Percentiles rank a stretch among this genome's conserved stretches.
These are phyloP conservation scores for Nemania abortiva DNA, from an alignment of 2,329 filamentous ascomycete species.

Conservation along the genomic window DNA sequence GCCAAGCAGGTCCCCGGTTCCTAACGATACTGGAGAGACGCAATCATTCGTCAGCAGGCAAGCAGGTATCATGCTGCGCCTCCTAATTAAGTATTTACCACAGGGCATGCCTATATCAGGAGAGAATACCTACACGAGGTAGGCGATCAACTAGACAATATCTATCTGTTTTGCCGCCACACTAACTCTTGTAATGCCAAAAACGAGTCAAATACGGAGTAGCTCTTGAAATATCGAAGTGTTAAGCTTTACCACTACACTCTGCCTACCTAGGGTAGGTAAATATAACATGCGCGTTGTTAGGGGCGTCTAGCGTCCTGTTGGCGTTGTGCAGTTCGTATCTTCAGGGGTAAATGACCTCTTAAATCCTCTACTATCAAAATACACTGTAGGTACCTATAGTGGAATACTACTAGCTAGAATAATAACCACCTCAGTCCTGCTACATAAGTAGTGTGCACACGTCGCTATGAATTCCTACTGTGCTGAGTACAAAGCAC, in stretches of 20 bases:
- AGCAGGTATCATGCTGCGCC: constrained; percentile 30
- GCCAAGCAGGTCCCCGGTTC: not conserved
- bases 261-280: too few species aligned
- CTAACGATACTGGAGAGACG: constrained; percentile 2
- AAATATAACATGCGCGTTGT: not conserved
- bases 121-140: not conserved
- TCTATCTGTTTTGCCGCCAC: too few species aligned
- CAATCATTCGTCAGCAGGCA: constrained; percentile 28
- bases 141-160: not conserved
- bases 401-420: not conserved
- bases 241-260: too few species aligned
- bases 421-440: not conserved
- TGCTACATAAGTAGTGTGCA: not conserved
- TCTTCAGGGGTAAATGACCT: constrained; percentile 29
- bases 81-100: not conserved
- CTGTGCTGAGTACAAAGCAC: constrained; percentile 3
- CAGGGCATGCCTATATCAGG: not conserved
- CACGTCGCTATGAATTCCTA: not conserved
- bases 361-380: constrained; percentile 9
- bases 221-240: too few species aligned
- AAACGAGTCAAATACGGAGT: too few species aligned
- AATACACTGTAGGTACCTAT: not conserved
- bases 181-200: too few species aligned
- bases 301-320: not conserved
- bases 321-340: not conserved